Evolutionary conservation across 2,329 filamentous ascomycete genomes (phyloP), one percentile per base, ranked within the genome.

Genomic region (Colletotrichum sp.): DNA sequence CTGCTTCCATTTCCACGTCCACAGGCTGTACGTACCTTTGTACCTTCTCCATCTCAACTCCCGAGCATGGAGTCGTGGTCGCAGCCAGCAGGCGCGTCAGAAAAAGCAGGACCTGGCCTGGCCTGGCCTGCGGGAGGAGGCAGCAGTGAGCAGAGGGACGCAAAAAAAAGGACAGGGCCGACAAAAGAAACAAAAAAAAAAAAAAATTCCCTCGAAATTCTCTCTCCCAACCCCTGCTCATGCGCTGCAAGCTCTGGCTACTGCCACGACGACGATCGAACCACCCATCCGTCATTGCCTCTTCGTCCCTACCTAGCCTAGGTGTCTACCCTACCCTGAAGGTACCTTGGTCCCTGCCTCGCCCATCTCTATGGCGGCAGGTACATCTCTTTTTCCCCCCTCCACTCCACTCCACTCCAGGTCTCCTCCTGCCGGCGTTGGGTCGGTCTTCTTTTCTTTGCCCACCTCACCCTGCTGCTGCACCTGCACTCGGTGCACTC

Each of bases 41-140:
- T 39, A 24, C 71, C 57, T 72, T n/a, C 66, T 69, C 52, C 67
- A 48, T 69, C 67, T 30, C 67, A 69, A 69, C 55, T 69, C 67
- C 67, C 55, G 67, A 61, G 59, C 39, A 43, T 43, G 39, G 39
- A 43, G 39, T 43, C 39, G 39, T 43, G 18, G 39, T 43, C 39
- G 18, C 43, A 59, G 16, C 52, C 10, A 67, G 26, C 59, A n/a
- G 30, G 59, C 30, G 43, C 43, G 43, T 52, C 43, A 21, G 43
- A 52, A 21, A 52, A 52, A 52, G n/a, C 10, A 52, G 43, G 18
- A 60, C 57, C 28, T 21, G 10, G 18, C 39, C 39, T 13, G 10
- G 18, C 39, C 39, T 24, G 59, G 18, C 28, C 59, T 30, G 30
- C 28, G 59, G 32, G 16, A 68, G 30, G 9, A 64, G 57, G 21